Percentiles rank a stretch among this genome's conserved stretches.
These are phyloP conservation scores for Monsonia emarginata DNA, from an alignment of 441 rosid species.

Conservation along the genomic window DNA sequence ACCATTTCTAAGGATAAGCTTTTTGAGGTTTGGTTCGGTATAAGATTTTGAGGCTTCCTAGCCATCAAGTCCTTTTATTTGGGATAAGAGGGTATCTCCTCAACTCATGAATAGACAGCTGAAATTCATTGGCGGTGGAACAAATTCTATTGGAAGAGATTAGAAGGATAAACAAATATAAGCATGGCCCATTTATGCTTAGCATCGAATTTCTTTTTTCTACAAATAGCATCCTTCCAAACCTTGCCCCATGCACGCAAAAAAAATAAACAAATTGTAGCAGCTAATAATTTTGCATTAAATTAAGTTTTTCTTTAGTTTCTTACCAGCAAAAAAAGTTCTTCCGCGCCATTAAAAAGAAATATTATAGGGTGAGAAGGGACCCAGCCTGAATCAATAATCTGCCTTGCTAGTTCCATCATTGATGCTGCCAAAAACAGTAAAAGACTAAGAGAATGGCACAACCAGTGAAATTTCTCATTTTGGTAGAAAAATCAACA, in stretches of 20 bases:
- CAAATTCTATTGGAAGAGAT: background rate
- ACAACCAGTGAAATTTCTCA: slow-evolving; percentile 4
- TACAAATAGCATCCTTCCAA: background rate
- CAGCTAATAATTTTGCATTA: slow-evolving; percentile 1
- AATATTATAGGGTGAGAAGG: slow-evolving; percentile 83
- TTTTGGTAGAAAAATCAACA: slow-evolving; percentile 14
- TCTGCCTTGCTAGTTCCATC: slow-evolving; percentile 82
- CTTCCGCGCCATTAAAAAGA: slow-evolving; percentile 95
- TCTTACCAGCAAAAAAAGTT: slow-evolving; percentile 82
- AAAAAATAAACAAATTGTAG: background rate
- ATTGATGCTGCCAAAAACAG: slow-evolving; percentile 53
- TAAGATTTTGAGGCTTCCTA: background rate
- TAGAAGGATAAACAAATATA: background rate
- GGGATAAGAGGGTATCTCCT: background rate
- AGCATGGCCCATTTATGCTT: background rate
- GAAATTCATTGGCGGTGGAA: background rate
- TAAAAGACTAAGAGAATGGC: slow-evolving; percentile 6
- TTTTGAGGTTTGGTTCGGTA: background rate
- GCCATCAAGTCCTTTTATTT: background rate
- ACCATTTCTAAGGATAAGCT: slow-evolving; percentile 10
- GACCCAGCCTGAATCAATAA: slow-evolving; percentile 71
- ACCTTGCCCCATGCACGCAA: background rate
- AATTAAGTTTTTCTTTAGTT: slow-evolving; percentile 4
- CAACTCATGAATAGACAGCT: background rate
- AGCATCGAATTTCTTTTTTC: background rate